Percentiles rank a stretch among this genome's conserved stretches.
Evolutionary conservation across 805 yeast genomes (phyloP).

Genomic region (Wickerhamiella lipophila): DNA sequence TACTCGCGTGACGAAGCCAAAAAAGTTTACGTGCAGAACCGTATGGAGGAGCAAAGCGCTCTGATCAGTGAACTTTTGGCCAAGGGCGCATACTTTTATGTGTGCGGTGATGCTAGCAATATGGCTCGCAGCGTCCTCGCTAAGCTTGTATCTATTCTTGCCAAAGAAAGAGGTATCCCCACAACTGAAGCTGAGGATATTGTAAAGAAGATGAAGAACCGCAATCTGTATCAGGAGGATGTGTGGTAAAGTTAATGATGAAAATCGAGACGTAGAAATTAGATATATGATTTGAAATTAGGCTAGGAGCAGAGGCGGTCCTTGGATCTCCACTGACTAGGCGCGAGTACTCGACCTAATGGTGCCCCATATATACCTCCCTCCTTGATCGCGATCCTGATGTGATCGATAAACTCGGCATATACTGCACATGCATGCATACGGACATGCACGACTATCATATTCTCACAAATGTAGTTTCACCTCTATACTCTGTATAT

Average conservation of each 20-base stretch:
- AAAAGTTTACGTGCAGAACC: constrained; percentile 77
- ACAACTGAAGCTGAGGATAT: constrained; percentile 61
- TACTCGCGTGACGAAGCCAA: constrained; percentile 65
- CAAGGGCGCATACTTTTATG: constrained; percentile 76
- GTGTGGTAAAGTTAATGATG: constrained; percentile 58
- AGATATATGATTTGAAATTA: no score
- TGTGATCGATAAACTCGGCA: no score
- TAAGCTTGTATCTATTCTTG: constrained; percentile 50
- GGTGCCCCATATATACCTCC: no score
- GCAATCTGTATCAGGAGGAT: constrained; percentile 91
- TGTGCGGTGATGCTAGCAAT: constrained; percentile 91
- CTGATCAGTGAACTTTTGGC: constrained; percentile 40
- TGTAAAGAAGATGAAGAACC: constrained; percentile 64
- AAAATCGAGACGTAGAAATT: background rate
- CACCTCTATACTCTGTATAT: no score
- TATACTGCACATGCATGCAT: no score
- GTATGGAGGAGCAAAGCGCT: constrained; percentile 38
- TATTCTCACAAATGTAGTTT: no score
- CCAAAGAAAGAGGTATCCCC: constrained; percentile 48
- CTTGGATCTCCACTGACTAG: no score
- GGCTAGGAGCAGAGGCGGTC: no score
- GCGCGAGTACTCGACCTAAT: no score
- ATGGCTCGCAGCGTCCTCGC: constrained; percentile 92
- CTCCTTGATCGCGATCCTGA: no score
- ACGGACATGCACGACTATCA: no score